Percentiles rank a stretch among this genome's conserved stretches.
phyloP scores from a whole-genome alignment of 2,329 filamentous ascomycete genomes.

The Fusarium xyrophilum region DNA sequence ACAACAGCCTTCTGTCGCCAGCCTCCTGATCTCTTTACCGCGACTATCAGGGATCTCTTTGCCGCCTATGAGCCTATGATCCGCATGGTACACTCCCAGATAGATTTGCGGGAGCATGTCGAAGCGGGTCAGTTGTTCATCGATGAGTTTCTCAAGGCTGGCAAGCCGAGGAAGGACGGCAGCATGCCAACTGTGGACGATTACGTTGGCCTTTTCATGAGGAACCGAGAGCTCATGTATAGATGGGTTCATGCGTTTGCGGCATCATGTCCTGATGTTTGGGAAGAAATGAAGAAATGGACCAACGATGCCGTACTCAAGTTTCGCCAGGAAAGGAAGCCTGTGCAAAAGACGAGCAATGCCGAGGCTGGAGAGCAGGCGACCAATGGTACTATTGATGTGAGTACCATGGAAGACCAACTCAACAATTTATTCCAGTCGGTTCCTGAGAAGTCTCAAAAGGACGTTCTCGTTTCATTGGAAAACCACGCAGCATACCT shows the following conservation, averaged over 20 bases:
- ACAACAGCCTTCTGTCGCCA: constrained; percentile 70
- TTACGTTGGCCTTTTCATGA: constrained; percentile 70
- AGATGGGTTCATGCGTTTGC: constrained; percentile 75
- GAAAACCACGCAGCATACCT: constrained; percentile 70
- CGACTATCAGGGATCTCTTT: constrained; percentile 68
- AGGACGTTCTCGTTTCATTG: constrained; percentile 57
- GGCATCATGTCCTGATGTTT: constrained; percentile 71
- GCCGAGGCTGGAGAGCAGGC: not conserved
- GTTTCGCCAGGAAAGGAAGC: constrained; percentile 53
- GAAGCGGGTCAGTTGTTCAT: constrained; percentile 72
- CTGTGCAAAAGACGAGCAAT: not conserved
- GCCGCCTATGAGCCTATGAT: constrained; percentile 78
- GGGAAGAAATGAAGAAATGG: constrained; percentile 67
- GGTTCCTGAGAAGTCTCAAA: constrained; percentile 56
- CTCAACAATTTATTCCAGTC: constrained; percentile 53
- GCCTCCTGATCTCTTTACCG: constrained; percentile 75
- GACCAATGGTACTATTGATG: constrained; percentile 10
- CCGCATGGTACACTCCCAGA: constrained; percentile 70
- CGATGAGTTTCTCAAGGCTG: constrained; percentile 71
- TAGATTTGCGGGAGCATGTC: constrained; percentile 74
- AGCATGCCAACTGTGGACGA: constrained; percentile 71
- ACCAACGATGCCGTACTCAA: constrained; percentile 62
- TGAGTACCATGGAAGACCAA: constrained; percentile 49
- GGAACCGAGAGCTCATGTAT: constrained; percentile 69
- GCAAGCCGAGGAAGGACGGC: constrained; percentile 52